Conservation (phyloP, 495 filamentous ascomycete genomes). For the Aspergillus affinis region DNA sequence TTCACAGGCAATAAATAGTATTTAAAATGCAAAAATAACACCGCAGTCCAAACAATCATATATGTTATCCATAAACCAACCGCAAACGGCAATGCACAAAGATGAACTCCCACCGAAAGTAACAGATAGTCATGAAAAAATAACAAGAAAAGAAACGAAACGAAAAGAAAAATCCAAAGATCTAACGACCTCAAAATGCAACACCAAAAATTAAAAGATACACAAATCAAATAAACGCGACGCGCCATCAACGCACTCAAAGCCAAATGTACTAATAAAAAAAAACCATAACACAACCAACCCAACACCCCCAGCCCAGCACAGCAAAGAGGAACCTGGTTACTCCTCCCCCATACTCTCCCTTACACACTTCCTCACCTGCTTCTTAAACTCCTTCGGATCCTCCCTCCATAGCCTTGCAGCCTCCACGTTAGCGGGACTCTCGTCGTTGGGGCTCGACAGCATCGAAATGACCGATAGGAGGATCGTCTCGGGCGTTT, state of each 20-base stretch:
- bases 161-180: slow-evolving; percentile 9
- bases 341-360: slow-evolving; percentile 79
- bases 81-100: no score
- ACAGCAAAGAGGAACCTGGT: slow-evolving; percentile 1
- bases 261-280: no score
- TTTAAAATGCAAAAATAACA: no score
- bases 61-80: no score
- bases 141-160: slow-evolving; percentile 8
- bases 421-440: slow-evolving; percentile 92
- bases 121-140: neutral
- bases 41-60: no score
- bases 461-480: slow-evolving; percentile 93
- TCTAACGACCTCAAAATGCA: neutral
- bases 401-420: slow-evolving; percentile 85
- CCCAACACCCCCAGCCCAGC: neutral
- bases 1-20: no score
- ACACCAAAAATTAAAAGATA: no score
- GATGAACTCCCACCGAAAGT: neutral
- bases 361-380: slow-evolving; percentile 74
- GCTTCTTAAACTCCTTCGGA: slow-evolving; percentile 73
- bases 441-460: slow-evolving; percentile 90
- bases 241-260: no score
- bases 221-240: neutral
- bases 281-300: neutral
- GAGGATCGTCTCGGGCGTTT: slow-evolving; percentile 93